phyloP scores from a whole-genome alignment of 192 early-diverging fungal species.

The Phlyctochytrium arcticum region DNA sequence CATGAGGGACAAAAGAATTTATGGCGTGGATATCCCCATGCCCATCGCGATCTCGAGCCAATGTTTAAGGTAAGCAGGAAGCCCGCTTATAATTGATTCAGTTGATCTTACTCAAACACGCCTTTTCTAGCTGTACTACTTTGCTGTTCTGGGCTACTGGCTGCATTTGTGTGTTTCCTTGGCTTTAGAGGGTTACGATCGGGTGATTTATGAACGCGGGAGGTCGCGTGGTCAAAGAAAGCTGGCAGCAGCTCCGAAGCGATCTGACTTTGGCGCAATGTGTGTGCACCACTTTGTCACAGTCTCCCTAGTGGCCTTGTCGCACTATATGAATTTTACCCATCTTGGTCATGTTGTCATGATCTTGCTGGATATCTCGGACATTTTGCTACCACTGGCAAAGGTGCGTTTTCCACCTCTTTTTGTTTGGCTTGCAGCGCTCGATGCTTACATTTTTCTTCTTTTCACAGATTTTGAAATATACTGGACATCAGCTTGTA shows the following conservation, averaged over 20 bases:
- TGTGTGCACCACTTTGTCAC: slow-evolving; percentile 73
- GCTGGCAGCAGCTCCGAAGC: neutral
- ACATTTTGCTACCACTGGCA: slow-evolving; percentile 70
- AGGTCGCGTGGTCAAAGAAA: neutral
- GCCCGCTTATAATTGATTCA: neutral
- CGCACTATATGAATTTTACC: slow-evolving; percentile 65
- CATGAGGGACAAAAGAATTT: slow-evolving; percentile 25
- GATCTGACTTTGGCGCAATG: slow-evolving; percentile 9
- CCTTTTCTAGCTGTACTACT: slow-evolving; percentile 4
- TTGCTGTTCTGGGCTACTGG: slow-evolving; percentile 18
- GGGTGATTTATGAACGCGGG: neutral
- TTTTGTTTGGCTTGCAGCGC: neutral
- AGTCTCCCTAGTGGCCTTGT: slow-evolving; percentile 57
- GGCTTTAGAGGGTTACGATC: slow-evolving; percentile 1
- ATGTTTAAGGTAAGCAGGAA: slow-evolving; percentile 36
- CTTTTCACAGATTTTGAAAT: slow-evolving; percentile 49
- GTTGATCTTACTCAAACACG: neutral
- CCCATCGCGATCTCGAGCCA: neutral
- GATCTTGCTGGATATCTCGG: slow-evolving; percentile 73
- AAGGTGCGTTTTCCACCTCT: slow-evolving; percentile 45
- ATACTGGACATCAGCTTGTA: slow-evolving; percentile 52
- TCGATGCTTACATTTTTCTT: neutral
- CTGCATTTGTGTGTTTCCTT: slow-evolving; percentile 5
- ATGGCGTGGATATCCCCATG: slow-evolving; percentile 31
- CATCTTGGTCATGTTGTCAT: slow-evolving; percentile 78